Evolutionary conservation across 768 basidiomycete species (phyloP).

Genomic region (Panus rudis): DNA sequence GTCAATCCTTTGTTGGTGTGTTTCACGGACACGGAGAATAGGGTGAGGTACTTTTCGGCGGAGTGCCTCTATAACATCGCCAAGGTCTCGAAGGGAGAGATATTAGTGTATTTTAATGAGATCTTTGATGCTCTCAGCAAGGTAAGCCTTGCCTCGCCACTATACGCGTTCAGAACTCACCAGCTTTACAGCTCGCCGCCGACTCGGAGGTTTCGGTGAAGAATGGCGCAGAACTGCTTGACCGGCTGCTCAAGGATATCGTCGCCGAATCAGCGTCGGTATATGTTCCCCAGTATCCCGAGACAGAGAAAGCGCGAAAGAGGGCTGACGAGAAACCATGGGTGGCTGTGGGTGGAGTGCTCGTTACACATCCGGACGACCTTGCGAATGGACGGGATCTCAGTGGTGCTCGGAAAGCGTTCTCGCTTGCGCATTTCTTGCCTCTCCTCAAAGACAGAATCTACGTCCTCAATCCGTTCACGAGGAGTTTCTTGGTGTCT

Average conservation of each 20-base stretch:
- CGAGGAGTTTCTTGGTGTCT: constrained; percentile 90
- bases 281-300: constrained; percentile 84
- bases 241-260: constrained; percentile 95
- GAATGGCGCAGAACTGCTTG: constrained; percentile 95
- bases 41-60: constrained; percentile 95
- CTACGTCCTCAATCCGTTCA: constrained; percentile 92
- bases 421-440: constrained; percentile 92
- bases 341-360: constrained; percentile 42
- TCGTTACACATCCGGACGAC: constrained; percentile 60
- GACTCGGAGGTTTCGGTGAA: constrained; percentile 95
- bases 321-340: constrained; percentile 32
- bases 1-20: constrained; percentile 83
- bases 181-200: constrained; percentile 68
- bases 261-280: constrained; percentile 94
- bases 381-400: constrained; percentile 30
- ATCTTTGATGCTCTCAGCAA: constrained; percentile 97
- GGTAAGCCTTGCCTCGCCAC: constrained; percentile 38
- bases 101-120: constrained; percentile 95
- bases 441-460: constrained; percentile 90
- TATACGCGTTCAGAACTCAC: constrained; percentile 9
- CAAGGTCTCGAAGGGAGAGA: constrained; percentile 94
- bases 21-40: constrained; percentile 90
- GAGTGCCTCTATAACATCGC: constrained; percentile 98
- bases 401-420: constrained; percentile 58
- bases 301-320: constrained; percentile 59